These are phyloP conservation scores for Fusarium denticulatum DNA, from an alignment of 2,329 filamentous ascomycete genomes.

Conservation along the genomic window DNA sequence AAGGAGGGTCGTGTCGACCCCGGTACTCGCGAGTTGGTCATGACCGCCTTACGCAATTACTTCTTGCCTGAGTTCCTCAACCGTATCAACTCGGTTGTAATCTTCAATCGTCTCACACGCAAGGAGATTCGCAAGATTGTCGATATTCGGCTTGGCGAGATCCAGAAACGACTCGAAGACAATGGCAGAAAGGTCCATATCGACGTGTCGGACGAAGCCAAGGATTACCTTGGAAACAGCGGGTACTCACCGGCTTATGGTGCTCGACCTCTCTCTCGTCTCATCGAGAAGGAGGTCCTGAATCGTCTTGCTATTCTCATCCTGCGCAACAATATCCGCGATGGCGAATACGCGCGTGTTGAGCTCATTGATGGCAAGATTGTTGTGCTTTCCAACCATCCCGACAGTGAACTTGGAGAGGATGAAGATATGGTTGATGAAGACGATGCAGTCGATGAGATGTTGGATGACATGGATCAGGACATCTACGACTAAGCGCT, in stretches of 20 bases:
- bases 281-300: constrained; percentile 97
- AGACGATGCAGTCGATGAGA: constrained; percentile 78
- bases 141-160: constrained; percentile 85
- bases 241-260: constrained; percentile 97
- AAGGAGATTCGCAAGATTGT: constrained; percentile 95
- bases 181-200: constrained; percentile 91
- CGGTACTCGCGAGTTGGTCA: constrained; percentile 87
- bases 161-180: constrained; percentile 87
- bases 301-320: constrained; percentile 94
- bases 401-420: constrained; percentile 67
- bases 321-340: constrained; percentile 82
- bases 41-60: constrained; percentile 90
- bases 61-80: constrained; percentile 99
- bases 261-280: constrained; percentile 83
- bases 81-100: constrained; percentile 94
- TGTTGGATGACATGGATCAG: constrained; percentile 70
- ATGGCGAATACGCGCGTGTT: constrained; percentile 85
- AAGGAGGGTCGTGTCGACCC: constrained; percentile 87
- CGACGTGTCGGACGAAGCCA: constrained; percentile 83
- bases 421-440: constrained; percentile 78
- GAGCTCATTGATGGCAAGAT: constrained; percentile 83
- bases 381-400: constrained; percentile 83
- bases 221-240: constrained; percentile 89
- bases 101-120: constrained; percentile 96
- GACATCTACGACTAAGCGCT: constrained; percentile 59